Base-by-base conservation (phyloP, 2,329 filamentous ascomycete species). In the Pseudogymnoascus sp. region DNA sequence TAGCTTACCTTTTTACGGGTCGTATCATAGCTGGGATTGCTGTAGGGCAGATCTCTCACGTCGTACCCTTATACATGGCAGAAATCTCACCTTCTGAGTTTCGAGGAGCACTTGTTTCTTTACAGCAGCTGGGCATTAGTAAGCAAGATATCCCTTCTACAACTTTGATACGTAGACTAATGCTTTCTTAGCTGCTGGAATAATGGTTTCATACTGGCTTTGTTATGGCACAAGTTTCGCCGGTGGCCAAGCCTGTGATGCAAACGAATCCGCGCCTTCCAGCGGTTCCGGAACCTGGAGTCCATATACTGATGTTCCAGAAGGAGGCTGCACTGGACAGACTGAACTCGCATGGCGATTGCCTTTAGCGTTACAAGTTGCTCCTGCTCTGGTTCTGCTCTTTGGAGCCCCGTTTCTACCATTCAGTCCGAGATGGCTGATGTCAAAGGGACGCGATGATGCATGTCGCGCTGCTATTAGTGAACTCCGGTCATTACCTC, bases 11-110 rank as follows among this genome's bases (percentile, higher is more conserved):
- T 65, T 77, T 90, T 1, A 88, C 79, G 31, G 88, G 88, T 4
- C 81, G 88, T 2, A 90, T 90, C 70, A 78, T 90, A 66, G 89
- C 88, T 60, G 82, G 85, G 73, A 84, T 89, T 76, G 86, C 84
- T 10, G 85, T 90, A 4, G 87, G 87, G 67, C 82, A 81, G 28
- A 72, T 90, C 24, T 84, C 84, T 0, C 87, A 86, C 77, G 87
- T 88, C 56, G 82, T 86, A 0, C 83, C 83, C 2, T 75, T 79
- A 62, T 80, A 80, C 66, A 76, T 66, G 41, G 66, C 66, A 24
- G 67, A 68, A 61, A 62, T 70, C 19, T 19, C 81, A 2, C 79
- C 84, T 14, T 85, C 85, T 1, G 84, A 89, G 70, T 78, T 87
- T 24, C 77, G 86, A 64, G 86, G 86, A 40, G 80, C 84, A 8